Evolutionary conservation across 1,284 basidiomycete species (phyloP).

Genomic region (Entoloma clypeatum): DNA sequence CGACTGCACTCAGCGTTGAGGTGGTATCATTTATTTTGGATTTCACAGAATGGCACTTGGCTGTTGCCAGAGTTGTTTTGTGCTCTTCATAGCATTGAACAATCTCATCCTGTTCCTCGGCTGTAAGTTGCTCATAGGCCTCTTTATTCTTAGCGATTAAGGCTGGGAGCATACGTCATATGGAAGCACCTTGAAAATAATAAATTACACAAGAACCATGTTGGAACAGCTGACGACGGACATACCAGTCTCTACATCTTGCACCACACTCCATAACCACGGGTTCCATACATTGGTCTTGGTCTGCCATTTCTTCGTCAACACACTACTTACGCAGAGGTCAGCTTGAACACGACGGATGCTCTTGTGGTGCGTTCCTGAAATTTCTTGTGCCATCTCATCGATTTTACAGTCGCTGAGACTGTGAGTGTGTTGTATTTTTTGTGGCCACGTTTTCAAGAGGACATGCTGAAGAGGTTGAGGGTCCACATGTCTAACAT

Average conservation of each 20-base stretch:
- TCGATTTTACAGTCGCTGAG: no score
- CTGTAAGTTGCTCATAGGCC: not conserved
- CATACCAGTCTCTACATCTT: constrained; percentile 4
- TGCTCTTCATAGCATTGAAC: constrained; percentile 4
- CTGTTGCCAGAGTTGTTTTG: constrained; percentile 4
- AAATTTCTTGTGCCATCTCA: constrained; percentile 1
- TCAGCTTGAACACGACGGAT: constrained; percentile 1
- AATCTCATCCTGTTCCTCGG: constrained; percentile 1
- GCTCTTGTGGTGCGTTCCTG: constrained; percentile 6
- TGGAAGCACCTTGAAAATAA: no score
- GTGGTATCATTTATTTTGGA: constrained; percentile 7
- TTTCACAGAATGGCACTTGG: constrained; percentile 1
- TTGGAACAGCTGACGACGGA: no score
- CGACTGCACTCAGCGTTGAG: constrained; percentile 2
- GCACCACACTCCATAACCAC: constrained; percentile 2
- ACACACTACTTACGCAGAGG: not conserved
- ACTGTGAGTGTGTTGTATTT: no score
- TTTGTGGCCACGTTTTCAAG: no score
- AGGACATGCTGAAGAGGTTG: no score
- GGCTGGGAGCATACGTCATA: not conserved
- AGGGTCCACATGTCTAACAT: no score
- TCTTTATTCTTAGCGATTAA: constrained; percentile 1
- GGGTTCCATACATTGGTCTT: constrained; percentile 4
- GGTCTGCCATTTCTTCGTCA: not conserved
- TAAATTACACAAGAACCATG: no score